These are phyloP conservation scores for Chytridium lagenaria DNA, from an alignment of 371 early-diverging fungal genomes.

Conservation along the genomic window DNA sequence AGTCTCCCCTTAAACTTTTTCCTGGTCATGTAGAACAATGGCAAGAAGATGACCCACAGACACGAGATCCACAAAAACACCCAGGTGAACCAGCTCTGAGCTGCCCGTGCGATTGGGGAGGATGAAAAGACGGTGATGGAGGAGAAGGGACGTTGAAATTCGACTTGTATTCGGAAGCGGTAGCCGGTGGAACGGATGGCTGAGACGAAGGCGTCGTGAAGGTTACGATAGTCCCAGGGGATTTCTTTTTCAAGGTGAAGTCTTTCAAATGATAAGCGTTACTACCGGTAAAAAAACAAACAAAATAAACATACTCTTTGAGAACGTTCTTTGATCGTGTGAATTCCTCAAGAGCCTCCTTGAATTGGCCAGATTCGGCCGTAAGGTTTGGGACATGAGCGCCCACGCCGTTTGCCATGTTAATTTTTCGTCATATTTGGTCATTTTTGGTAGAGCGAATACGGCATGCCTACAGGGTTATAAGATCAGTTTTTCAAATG, in stretches of 20 bases:
- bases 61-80: slow-evolving; percentile 7
- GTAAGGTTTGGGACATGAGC: too few species aligned
- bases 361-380: too few species aligned
- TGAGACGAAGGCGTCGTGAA: background rate
- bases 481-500: too few species aligned
- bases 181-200: slow-evolving; percentile 13
- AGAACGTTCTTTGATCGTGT: too few species aligned
- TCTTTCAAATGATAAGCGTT: too few species aligned
- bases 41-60: slow-evolving; percentile 21
- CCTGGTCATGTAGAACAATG: background rate
- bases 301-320: too few species aligned
- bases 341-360: too few species aligned
- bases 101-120: background rate
- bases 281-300: too few species aligned
- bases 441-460: too few species aligned
- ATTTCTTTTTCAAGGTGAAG: slow-evolving; percentile 14
- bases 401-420: too few species aligned
- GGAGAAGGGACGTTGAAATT: background rate
- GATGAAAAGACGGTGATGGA: slow-evolving; percentile 6
- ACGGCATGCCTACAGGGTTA: too few species aligned
- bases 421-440: too few species aligned
- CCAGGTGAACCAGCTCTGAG: background rate
- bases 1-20: background rate
- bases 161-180: background rate
- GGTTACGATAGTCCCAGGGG: slow-evolving; percentile 13